Conservation (phyloP, 768 basidiomycete species). For the Tricholoma matsutake region DNA sequence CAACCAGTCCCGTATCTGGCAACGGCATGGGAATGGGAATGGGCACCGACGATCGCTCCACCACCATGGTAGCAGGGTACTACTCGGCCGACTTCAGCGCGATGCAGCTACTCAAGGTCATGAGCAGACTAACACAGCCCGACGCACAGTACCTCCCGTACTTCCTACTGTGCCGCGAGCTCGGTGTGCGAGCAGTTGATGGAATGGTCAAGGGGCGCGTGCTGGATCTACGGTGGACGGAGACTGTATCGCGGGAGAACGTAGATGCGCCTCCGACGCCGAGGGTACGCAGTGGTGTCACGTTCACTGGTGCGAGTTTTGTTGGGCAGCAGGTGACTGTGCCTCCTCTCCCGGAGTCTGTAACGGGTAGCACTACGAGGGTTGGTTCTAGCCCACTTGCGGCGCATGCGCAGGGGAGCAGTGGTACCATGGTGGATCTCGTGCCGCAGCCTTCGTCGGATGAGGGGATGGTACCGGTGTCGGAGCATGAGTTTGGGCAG, state of each 20-base stretch:
- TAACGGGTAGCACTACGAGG: neutral
- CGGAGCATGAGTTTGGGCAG: constrained; percentile 37
- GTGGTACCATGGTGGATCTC: constrained; percentile 40
- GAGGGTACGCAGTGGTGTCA: constrained; percentile 19
- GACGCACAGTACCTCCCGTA: constrained; percentile 68
- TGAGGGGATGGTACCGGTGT: constrained; percentile 31
- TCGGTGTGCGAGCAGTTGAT: constrained; percentile 82
- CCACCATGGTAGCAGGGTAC: constrained; percentile 39
- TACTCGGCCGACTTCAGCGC: constrained; percentile 70
- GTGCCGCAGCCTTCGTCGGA: constrained; percentile 21
- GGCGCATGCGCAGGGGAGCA: constrained; percentile 28
- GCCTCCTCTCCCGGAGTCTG: neutral
- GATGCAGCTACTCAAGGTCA: constrained; percentile 76
- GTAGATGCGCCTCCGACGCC: constrained; percentile 25
- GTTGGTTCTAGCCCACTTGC: constrained; percentile 11
- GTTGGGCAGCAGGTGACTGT: neutral
- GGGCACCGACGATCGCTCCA: constrained; percentile 26
- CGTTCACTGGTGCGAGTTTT: constrained; percentile 1
- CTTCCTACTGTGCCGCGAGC: constrained; percentile 76
- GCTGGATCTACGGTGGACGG: constrained; percentile 75
- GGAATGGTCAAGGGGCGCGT: constrained; percentile 81
- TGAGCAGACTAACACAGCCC: constrained; percentile 69
- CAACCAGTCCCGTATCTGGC: constrained; percentile 21
- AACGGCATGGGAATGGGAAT: constrained; percentile 12
- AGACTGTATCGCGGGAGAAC: constrained; percentile 58